These are phyloP conservation scores for Pinus taeda DNA, from an alignment of 75 land plant genomes.

Conservation along the genomic window DNA sequence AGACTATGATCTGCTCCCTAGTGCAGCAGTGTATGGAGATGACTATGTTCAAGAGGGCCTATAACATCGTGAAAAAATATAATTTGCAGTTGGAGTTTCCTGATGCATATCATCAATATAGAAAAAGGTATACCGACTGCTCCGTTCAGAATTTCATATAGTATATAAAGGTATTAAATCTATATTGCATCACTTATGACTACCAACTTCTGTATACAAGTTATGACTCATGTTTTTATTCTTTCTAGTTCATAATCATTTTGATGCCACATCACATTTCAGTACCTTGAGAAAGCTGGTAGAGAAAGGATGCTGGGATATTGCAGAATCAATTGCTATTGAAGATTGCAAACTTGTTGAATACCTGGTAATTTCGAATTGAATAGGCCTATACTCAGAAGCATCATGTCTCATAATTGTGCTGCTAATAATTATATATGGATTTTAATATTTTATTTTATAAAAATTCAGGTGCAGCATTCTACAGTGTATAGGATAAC, in stretches of 20 bases:
- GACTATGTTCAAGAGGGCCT: slow-evolving; percentile 61
- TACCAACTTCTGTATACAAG: background rate
- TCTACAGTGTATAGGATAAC: too few species aligned
- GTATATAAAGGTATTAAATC: background rate
- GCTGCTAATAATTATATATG: background rate
- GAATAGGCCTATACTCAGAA: background rate
- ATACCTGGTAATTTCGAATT: slow-evolving; percentile 49
- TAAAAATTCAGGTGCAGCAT: background rate
- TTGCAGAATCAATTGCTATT: slow-evolving; percentile 61
- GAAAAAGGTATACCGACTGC: slow-evolving; percentile 46
- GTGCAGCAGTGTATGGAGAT: slow-evolving; percentile 53
- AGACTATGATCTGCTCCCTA: slow-evolving; percentile 45
- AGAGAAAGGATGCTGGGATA: slow-evolving; percentile 79
- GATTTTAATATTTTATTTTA: background rate
- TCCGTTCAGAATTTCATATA: background rate
- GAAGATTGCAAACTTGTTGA: slow-evolving; percentile 46
- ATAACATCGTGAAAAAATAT: slow-evolving; percentile 51
- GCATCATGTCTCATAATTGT: background rate
- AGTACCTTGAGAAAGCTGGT: slow-evolving; percentile 74
- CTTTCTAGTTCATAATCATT: background rate
- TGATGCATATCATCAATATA: slow-evolving; percentile 54
- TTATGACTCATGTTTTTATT: background rate
- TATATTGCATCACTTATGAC: background rate
- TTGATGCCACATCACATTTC: background rate
- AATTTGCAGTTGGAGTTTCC: slow-evolving; percentile 68